phyloP scores from a whole-genome alignment of 257 asterid species.

The Coffea eugenioides region DNA sequence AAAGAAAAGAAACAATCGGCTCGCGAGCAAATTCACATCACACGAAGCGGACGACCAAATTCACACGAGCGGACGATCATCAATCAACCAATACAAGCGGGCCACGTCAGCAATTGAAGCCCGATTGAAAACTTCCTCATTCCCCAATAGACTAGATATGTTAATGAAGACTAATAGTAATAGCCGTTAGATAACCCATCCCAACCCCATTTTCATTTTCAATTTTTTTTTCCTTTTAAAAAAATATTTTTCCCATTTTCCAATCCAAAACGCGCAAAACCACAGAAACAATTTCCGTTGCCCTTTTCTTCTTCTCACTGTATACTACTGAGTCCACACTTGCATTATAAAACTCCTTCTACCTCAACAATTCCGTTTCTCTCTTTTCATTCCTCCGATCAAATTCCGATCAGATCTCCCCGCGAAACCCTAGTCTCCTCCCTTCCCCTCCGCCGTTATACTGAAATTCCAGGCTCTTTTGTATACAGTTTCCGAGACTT shows the following conservation, averaged over 20 bases:
- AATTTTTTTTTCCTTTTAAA: no score
- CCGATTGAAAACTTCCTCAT: no score
- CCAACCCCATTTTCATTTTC: neutral
- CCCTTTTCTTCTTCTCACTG: no score
- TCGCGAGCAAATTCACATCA: no score
- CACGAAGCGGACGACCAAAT: no score
- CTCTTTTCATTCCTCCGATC: constrained; percentile 9
- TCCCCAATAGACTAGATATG: no score
- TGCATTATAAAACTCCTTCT: constrained; percentile 6
- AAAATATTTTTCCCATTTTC: neutral
- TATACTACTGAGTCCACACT: neutral
- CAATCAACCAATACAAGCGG: no score
- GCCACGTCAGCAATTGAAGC: no score
- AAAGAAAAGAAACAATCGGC: no score
- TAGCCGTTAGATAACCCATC: constrained; percentile 21
- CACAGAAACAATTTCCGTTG: neutral
- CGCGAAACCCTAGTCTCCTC: neutral
- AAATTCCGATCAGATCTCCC: constrained; percentile 1
- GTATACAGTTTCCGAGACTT: neutral
- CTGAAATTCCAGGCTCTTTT: neutral
- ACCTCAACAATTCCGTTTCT: neutral
- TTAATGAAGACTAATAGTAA: no score
- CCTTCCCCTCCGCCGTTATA: neutral
- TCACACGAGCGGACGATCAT: no score
- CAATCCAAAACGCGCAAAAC: constrained; percentile 16